Base-by-base conservation (phyloP, 345 rosid genomes). In the Psidium guajava region DNA sequence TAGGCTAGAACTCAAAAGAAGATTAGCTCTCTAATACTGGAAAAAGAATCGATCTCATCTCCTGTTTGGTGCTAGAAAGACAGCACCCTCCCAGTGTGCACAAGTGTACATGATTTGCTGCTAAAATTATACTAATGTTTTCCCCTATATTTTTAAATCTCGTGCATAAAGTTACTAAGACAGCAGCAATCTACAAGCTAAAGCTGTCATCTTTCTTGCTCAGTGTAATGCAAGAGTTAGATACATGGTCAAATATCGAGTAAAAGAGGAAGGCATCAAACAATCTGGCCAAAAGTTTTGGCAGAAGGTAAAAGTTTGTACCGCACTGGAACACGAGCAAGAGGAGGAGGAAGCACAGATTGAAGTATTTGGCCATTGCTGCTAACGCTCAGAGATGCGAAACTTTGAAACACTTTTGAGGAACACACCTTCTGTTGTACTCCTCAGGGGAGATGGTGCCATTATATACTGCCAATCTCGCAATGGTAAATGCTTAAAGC, bases 331-430 rank as follows among this genome's bases (percentile, higher is more conserved):
- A 24, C 47, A 69, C 42, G 24, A 69, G 77, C 77, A 69, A 69
- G 47, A 69, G 3, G 77, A 69, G 44, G 47, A 69, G 44, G 47
- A 36, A 69, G 77, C 77, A 69, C 54, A 27, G 25, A 36, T 25
- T 54, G 49, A 59, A 25, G 69, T 47, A 36, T 73, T 85, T 88
- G 51, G 80, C 86, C 90, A 88, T 88, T 57, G 77, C 82, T 81
- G 56, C 73, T 22, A 27, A 55, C 16, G 24, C 24, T 27, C 36
- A 1, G n/a, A 16, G n/a, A 13, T 6, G 47, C 61, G n/a, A 11
- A 32, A 27, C 18, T 36, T 18, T 44, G 22, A 42, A 28, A 24
- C 21, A 42, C 28, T 27, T 73, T 28, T 59, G 51, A 40, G 3
- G 54, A 28, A 9, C 47, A 54, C 54, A 28, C 54, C 81, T 73